Base-by-base conservation (phyloP, 2,329 filamentous ascomycete species). In the Alternaria longipes region DNA sequence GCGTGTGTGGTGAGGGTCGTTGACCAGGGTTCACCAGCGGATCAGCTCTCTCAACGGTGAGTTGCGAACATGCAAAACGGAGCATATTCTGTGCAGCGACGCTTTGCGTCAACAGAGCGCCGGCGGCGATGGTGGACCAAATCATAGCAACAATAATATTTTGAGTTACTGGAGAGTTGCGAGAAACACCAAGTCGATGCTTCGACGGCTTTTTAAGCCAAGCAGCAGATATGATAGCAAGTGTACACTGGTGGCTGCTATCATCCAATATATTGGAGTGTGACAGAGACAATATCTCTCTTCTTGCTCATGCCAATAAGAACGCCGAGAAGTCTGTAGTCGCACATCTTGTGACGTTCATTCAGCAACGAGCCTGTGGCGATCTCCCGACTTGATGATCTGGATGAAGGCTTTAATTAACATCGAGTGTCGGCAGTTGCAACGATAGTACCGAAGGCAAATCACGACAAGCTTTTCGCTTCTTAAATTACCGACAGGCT, bases 41-140 rank as follows among this genome's bases (percentile, higher is more conserved):
- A 83, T 73, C 93, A 81, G 70, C 80, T 42, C 85, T 87, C 74
- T 87, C 88, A 52, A 83, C 62, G 7, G 72, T 74, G 46, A 76
- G 68, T 53, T 76, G 74, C 42, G 72, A 76, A 65, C 73, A 76
- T 18, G 53, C 72, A 63, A 76, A 76, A n/a, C 73, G 71, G 44
- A 76, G 67, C 73, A 76, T 76, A 63, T 74, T 74, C 64, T 74
- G 72, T 46, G 69, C 71, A 38, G 66, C 65, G 56, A 62, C 70
- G 68, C 62, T 61, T 38, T 72, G 72, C 49, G 52, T 69, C 52
- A 73, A 54, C 26, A 74, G 60, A 30, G 67, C 69, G 42, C 65
- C 56, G 18, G 64, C 59, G 40, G 62, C 59, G 56, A 75, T 54
- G 14, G 69, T 56, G 62, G 68, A 66, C 66, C 66, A 72, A 59